A percentile compares a stretch with the other conserved stretches of the same genome.
Evolutionary conservation across 2,329 filamentous ascomycete genomes (phyloP).

Genomic region (Parascedosporium putredinis): DNA sequence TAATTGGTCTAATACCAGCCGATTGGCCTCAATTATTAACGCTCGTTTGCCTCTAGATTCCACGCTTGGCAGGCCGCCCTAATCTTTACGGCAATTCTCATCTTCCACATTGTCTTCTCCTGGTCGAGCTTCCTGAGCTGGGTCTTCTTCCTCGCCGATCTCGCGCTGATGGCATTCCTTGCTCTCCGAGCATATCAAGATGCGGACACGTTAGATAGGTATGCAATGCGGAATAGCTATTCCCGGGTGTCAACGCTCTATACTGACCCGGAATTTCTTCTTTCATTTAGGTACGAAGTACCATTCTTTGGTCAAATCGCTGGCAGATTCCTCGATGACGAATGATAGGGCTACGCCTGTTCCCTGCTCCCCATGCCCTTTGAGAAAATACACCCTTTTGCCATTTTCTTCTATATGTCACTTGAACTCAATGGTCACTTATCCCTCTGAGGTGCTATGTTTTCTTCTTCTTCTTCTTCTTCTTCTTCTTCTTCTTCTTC

Average conservation of each 20-base stretch:
- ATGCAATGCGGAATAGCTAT: no score
- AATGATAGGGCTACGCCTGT: no score
- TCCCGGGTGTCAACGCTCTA: background rate
- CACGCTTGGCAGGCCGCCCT: slow-evolving; percentile 93
- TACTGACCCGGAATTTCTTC: slow-evolving; percentile 13
- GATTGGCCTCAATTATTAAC: background rate
- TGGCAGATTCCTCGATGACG: slow-evolving; percentile 83
- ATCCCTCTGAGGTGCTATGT: no score
- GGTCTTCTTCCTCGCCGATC: slow-evolving; percentile 67
- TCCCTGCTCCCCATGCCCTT: no score
- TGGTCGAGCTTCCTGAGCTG: slow-evolving; percentile 80
- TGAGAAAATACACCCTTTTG: no score
- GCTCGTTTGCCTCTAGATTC: slow-evolving; percentile 46
- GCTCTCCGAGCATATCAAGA: slow-evolving; percentile 74
- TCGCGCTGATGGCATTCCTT: slow-evolving; percentile 66
- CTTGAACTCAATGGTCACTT: no score
- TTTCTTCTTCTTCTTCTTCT: no score
- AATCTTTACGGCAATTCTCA: slow-evolving; percentile 63
- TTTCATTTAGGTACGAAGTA: slow-evolving; percentile 59
- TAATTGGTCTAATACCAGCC: background rate
- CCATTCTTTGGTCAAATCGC: slow-evolving; percentile 79
- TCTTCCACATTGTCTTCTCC: slow-evolving; percentile 75
- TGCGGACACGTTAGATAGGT: slow-evolving; percentile 57
- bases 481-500: no score
- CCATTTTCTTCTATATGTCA: no score